Base-by-base conservation (phyloP, 73 alveolate genomes). In the Urostyla sp. region DNA sequence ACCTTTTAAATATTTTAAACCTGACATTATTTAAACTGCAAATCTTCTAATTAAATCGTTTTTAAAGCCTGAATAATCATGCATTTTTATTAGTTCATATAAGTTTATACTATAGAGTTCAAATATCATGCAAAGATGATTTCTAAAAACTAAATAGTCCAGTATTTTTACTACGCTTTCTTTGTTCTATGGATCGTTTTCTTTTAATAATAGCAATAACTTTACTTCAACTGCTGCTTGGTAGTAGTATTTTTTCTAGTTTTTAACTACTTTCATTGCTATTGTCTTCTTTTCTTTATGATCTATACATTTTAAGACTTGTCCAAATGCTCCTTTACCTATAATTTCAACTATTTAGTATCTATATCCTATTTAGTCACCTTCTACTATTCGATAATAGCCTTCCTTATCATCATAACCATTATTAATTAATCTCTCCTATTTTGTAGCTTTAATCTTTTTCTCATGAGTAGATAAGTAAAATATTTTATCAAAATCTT, bases 291-390 rank as follows among this genome's bases (percentile, higher is more conserved):
- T 87, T 35, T 67, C 87, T 67, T 91, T 90, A 63, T 95, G 98
- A 78, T 95, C 99, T 38, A 74, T 57, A 80, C 98, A 94, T 69
- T 93, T 78, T 11, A 92, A 51, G 0, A 94, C 98, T 50, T 80
- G 93, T 24, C 99, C 99, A 54, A 92, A 95, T 3, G 98, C 88
- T 0, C 99, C 99, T 67, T 93, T 90, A 1, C 99, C 99, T 11
- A 95, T 82, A 31, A 61, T 16, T 23, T 61, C 85, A 20, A 90
- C 54, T 30, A 93, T 76, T 67, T 93, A 87, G 85, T 86, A 93
- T 61, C 98, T 46, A 67, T 90, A 93, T 54, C 84, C 87, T 48
- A 93, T 45, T 69, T 93, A 96, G 75, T 81, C 87, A 56, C 94
- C 97, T 54, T 74, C 90, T 30, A 48, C 34, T 28, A 93, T 57